A percentile compares a stretch with the other conserved stretches of the same genome.
Evolutionary conservation across 139 green algal genomes (phyloP).

Genomic region (Bryopsis sp.): DNA sequence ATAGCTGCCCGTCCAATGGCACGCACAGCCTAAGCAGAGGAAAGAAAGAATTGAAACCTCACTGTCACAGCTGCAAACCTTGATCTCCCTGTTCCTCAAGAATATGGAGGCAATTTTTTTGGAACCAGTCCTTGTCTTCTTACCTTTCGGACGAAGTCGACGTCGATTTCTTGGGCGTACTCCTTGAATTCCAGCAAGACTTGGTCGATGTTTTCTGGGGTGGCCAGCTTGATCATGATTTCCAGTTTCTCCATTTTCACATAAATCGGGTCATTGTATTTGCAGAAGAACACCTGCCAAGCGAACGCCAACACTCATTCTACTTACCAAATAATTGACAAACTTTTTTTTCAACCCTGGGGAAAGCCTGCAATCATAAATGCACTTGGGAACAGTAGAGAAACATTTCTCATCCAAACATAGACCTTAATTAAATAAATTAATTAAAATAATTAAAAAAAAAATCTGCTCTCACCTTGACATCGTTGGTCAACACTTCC

Average conservation of each 20-base stretch:
- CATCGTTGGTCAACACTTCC: slow-evolving; percentile 73
- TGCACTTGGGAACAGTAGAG: too few relatives aligned
- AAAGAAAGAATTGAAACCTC: background rate
- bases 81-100: background rate
- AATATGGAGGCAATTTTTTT: background rate
- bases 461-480: slow-evolving; percentile 84
- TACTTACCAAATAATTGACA: slow-evolving; percentile 6
- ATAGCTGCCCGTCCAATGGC: slow-evolving; percentile 93
- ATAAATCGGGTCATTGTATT: slow-evolving; percentile 99
- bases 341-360: background rate
- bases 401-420: slow-evolving; percentile 14
- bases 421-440: slow-evolving; percentile 8
- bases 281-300: slow-evolving; percentile 96
- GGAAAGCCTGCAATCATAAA: background rate
- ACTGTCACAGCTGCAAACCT: background rate
- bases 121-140: slow-evolving; percentile 18
- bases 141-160: slow-evolving; percentile 94
- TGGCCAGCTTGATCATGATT: slow-evolving; percentile 92
- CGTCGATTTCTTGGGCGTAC: slow-evolving; percentile 97
- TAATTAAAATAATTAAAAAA: too few relatives aligned
- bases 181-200: slow-evolving; percentile 98
- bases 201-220: slow-evolving; percentile 89
- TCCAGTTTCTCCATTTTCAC: slow-evolving; percentile 99
- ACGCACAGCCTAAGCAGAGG: slow-evolving; percentile 47
- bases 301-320: background rate